These are phyloP conservation scores for Kuraishia floccosa DNA, from an alignment of 805 yeast genomes.

Conservation along the genomic window DNA sequence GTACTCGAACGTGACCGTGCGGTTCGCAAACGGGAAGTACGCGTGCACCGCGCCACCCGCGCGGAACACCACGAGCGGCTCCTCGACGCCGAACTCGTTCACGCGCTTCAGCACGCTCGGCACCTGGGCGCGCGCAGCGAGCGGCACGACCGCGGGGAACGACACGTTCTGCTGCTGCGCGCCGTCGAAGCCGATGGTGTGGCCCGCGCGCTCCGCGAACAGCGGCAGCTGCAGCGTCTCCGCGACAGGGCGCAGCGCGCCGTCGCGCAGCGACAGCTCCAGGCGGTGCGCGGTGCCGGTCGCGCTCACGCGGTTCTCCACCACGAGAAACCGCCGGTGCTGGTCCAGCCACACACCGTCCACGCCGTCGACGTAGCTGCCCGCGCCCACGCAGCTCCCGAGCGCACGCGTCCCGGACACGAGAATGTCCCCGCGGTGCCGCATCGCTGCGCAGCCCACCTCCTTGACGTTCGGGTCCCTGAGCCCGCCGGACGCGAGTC, in stretches of 20 bases:
- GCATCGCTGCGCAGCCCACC: neutral
- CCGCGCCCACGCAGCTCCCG: neutral
- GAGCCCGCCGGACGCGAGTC: neutral
- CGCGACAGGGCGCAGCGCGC: no score
- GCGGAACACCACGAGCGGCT: neutral
- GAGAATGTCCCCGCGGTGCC: neutral
- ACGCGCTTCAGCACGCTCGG: neutral
- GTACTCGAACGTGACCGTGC: neutral
- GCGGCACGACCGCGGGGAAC: neutral
- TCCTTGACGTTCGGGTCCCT: neutral
- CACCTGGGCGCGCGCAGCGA: no score
- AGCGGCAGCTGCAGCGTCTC: neutral
- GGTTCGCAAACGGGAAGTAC: neutral
- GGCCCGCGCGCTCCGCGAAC: neutral
- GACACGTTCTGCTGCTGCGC: neutral
- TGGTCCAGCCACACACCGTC: neutral
- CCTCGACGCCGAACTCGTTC: slow-evolving; percentile 1
- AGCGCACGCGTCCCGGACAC: neutral
- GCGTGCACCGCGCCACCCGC: neutral
- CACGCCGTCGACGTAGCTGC: neutral
- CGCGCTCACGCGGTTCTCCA: neutral
- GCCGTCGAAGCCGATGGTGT: neutral
- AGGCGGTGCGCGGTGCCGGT: neutral
- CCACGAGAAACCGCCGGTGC: neutral
- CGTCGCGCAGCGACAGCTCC: neutral